Percentiles rank a stretch among this genome's conserved stretches.
These are phyloP conservation scores for Lasiosphaeris hirsuta DNA, from an alignment of 495 filamentous ascomycete species.

Conservation along the genomic window DNA sequence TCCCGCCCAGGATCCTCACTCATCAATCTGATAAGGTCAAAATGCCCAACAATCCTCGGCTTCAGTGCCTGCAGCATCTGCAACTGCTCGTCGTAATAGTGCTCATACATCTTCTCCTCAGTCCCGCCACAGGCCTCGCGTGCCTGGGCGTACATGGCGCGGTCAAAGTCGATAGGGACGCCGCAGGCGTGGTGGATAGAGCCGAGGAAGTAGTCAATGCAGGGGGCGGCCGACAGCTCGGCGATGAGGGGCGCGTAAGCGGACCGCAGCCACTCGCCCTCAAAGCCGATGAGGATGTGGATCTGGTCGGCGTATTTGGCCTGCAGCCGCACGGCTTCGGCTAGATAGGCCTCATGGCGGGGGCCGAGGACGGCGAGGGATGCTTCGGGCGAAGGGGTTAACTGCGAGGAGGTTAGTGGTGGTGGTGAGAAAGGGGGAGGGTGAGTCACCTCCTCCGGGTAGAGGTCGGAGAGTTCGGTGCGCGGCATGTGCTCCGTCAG, in stretches of 20 bases:
- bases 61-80: slow-evolving; percentile 71
- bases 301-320: slow-evolving; percentile 67
- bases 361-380: slow-evolving; percentile 41
- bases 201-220: slow-evolving; percentile 84
- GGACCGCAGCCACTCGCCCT: slow-evolving; percentile 84
- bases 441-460: slow-evolving; percentile 78
- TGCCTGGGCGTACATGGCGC: slow-evolving; percentile 50
- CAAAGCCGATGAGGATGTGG: slow-evolving; percentile 82
- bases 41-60: slow-evolving; percentile 86
- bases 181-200: slow-evolving; percentile 84
- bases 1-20: slow-evolving; percentile 62
- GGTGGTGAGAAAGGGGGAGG: slow-evolving; percentile 12
- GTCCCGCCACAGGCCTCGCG: slow-evolving; percentile 28
- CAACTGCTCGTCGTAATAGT: slow-evolving; percentile 83
- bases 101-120: slow-evolving; percentile 70
- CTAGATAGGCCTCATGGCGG: slow-evolving; percentile 68
- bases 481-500: slow-evolving; percentile 98
- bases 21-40: slow-evolving; percentile 84
- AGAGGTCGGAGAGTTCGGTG: slow-evolving; percentile 66
- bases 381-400: slow-evolving; percentile 31
- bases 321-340: slow-evolving; percentile 69
- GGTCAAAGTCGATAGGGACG: slow-evolving; percentile 86
- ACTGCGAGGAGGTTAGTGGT: slow-evolving; percentile 24
- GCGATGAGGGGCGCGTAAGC: slow-evolving; percentile 57
- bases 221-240: slow-evolving; percentile 54